Evolutionary conservation across 2,329 filamentous ascomycete species (phyloP).

Genomic region (Sporothrix mexicana): DNA sequence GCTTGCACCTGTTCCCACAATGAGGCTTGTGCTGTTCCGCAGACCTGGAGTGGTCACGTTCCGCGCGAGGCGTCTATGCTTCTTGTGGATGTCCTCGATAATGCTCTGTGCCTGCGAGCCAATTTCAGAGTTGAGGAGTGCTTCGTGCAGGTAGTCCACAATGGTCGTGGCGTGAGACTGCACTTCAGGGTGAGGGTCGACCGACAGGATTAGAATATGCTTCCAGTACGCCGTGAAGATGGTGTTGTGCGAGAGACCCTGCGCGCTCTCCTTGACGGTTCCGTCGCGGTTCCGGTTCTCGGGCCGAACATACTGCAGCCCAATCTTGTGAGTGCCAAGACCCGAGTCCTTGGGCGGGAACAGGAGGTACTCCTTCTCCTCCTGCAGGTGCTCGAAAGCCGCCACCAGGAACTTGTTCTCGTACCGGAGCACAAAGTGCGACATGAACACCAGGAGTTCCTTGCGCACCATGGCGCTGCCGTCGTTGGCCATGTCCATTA

Average conservation of each 20-base stretch:
- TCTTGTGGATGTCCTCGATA: constrained; percentile 73
- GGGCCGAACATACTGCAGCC: constrained; percentile 64
- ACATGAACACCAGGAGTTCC: constrained; percentile 92
- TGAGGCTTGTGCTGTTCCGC: constrained; percentile 52
- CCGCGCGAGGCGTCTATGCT: constrained; percentile 55
- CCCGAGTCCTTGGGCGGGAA: constrained; percentile 56
- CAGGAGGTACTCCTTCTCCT: constrained; percentile 75
- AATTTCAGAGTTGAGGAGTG: constrained; percentile 77
- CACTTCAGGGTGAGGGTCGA: constrained; percentile 93
- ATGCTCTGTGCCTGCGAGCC: constrained; percentile 71
- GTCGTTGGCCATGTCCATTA: constrained; percentile 90
- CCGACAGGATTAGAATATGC: constrained; percentile 84
- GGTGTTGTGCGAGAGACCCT: constrained; percentile 78
- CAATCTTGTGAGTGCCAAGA: constrained; percentile 61
- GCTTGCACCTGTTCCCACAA: constrained; percentile 43
- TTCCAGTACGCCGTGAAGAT: constrained; percentile 96
- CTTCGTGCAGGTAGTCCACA: constrained; percentile 82
- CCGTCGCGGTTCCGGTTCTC: constrained; percentile 64
- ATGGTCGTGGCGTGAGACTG: constrained; percentile 84
- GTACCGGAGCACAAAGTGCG: constrained; percentile 86
- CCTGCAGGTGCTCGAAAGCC: constrained; percentile 86
- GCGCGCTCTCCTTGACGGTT: constrained; percentile 60
- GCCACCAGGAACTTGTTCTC: constrained; percentile 91
- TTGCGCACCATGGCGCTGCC: constrained; percentile 93
- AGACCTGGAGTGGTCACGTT: constrained; percentile 49